phyloP scores from a whole-genome alignment of 768 basidiomycete species.

The Pilatotrama ljubarskyi region DNA sequence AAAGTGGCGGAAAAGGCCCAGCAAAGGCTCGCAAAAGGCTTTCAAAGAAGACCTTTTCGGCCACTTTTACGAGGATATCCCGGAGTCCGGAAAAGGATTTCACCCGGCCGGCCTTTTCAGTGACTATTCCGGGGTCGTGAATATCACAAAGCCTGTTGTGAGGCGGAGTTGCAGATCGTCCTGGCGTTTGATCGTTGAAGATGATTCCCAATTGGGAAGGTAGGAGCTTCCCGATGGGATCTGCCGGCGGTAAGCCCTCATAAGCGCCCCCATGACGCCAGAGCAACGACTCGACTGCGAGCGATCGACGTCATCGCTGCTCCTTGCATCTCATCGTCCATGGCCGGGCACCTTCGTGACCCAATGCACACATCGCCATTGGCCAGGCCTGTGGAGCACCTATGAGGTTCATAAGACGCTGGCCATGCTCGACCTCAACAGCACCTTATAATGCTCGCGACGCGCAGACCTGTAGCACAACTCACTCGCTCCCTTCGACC shows the following conservation, averaged over 20 bases:
- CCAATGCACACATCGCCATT: neutral
- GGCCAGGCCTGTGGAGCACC: conserved; percentile 1
- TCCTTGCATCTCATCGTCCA: neutral
- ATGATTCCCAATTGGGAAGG: neutral
- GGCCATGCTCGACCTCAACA: neutral
- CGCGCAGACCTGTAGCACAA: neutral
- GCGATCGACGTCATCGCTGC: conserved; percentile 8
- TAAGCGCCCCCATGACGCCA: neutral
- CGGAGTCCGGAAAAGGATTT: no score
- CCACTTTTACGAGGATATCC: no score
- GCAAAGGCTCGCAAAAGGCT: no score
- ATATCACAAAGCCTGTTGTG: no score
- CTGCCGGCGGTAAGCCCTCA: neutral
- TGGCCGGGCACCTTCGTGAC: neutral
- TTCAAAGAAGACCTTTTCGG: no score
- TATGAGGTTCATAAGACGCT: neutral
- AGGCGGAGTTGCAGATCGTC: no score
- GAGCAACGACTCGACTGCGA: neutral
- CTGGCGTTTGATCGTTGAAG: neutral
- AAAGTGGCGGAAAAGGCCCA: no score
- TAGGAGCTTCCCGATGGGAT: conserved; percentile 17
- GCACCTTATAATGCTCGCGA: conserved; percentile 3
- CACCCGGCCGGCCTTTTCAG: no score
- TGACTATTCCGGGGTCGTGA: no score
- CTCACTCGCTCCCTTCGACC: neutral